phyloP scores from a whole-genome alignment of 768 basidiomycete species.

The Amanita pallidorosea region DNA sequence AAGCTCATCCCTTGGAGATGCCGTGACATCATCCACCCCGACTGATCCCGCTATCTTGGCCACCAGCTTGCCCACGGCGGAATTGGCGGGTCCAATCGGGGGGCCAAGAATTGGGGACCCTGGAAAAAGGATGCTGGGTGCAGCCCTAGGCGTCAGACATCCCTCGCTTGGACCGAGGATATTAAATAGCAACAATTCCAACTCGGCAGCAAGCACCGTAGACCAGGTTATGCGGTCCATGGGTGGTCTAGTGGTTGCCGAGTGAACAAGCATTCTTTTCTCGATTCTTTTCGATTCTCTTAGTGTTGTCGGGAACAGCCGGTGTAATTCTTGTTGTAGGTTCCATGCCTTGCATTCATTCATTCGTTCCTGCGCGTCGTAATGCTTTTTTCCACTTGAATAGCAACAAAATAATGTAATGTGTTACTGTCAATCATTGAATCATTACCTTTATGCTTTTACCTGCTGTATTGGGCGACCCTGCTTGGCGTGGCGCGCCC shows the following conservation, averaged over 20 bases:
- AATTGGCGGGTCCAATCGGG: conserved; percentile 17
- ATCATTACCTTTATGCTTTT: background rate
- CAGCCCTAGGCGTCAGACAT: conserved; percentile 76
- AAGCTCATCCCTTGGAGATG: conserved; percentile 54
- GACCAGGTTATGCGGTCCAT: conserved; percentile 59
- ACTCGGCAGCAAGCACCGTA: conserved; percentile 26
- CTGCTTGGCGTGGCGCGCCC: background rate
- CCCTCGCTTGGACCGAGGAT: conserved; percentile 59
- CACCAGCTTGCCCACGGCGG: conserved; percentile 34
- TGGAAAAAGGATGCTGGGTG: conserved; percentile 82
- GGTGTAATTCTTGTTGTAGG: background rate
- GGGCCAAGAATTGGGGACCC: conserved; percentile 84
- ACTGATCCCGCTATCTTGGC: conserved; percentile 64
- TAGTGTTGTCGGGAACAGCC: too few species aligned
- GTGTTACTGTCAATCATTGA: background rate
- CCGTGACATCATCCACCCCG: conserved; percentile 32
- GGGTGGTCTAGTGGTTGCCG: conserved; percentile 64
- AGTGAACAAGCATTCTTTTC: conserved; percentile 34
- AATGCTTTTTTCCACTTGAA: background rate
- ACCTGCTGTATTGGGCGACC: background rate
- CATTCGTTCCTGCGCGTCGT: background rate
- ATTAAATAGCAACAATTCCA: conserved; percentile 27
- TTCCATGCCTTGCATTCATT: background rate
- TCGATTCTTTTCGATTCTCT: background rate
- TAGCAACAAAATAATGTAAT: background rate